Conservation (phyloP, 2,329 filamentous ascomycete species). For the Fusarium xyrophilum region DNA sequence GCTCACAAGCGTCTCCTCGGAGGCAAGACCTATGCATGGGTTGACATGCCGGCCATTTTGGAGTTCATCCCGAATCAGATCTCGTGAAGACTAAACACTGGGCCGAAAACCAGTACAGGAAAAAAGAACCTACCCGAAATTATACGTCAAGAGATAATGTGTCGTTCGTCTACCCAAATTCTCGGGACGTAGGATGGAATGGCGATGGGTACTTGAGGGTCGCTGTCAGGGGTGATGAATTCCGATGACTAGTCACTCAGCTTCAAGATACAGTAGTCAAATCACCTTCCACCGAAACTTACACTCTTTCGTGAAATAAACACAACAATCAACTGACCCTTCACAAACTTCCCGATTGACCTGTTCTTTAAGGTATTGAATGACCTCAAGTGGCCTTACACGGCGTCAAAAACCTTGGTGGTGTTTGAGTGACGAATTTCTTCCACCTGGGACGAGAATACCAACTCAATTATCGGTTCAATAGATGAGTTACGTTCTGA, state of each 20-base stretch:
- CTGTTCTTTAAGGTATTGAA: background rate
- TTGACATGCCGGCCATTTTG: background rate
- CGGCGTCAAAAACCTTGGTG: rapidly evolving
- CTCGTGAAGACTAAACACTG: background rate
- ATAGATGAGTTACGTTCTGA: no score
- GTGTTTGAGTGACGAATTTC: no score
- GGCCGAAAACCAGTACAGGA: background rate
- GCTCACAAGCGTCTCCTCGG: background rate
- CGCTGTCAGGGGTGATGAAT: background rate
- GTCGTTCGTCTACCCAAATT: rapidly evolving
- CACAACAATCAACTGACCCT: rapidly evolving
- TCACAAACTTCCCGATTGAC: background rate
- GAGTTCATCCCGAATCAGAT: background rate
- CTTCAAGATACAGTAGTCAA: no score
- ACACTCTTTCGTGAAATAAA: background rate
- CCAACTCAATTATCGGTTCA: background rate
- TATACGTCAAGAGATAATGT: rapidly evolving
- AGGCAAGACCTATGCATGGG: background rate
- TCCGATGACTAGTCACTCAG: background rate
- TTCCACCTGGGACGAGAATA: no score
- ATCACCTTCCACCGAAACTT: rapidly evolving
- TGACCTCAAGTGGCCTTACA: background rate
- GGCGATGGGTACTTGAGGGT: background rate
- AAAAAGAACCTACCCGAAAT: rapidly evolving
- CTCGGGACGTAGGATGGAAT: rapidly evolving